A percentile compares a stretch with the other conserved stretches of the same genome.
Evolutionary conservation across 2,329 filamentous ascomycete species (phyloP).

Genomic region (Ceratocystis albifundus): DNA sequence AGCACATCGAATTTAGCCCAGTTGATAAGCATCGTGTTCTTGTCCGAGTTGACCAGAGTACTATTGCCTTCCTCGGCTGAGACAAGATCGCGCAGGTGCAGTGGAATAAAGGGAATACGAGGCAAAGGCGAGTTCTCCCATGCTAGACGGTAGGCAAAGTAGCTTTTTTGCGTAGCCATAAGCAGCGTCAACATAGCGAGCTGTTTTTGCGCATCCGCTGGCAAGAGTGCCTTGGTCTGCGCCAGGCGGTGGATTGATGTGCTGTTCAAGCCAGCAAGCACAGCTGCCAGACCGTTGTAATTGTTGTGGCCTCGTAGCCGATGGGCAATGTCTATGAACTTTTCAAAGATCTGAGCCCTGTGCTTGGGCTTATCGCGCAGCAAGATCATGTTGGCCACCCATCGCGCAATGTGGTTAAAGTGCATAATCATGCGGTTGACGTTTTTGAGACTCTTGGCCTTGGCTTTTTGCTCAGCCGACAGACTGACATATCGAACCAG

Average conservation of each 20-base stretch:
- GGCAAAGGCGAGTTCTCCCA: constrained; percentile 92
- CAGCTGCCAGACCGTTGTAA: constrained; percentile 90
- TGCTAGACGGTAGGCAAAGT: constrained; percentile 89
- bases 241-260: constrained; percentile 72
- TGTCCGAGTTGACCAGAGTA: constrained; percentile 67
- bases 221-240: constrained; percentile 67
- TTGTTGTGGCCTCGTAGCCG: constrained; percentile 88
- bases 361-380: constrained; percentile 94
- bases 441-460: constrained; percentile 65
- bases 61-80: constrained; percentile 85
- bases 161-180: constrained; percentile 85
- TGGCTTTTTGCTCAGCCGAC: constrained; percentile 56
- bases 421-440: constrained; percentile 92
- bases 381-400: constrained; percentile 73
- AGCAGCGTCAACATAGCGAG: constrained; percentile 81
- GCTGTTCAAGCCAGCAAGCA: constrained; percentile 84
- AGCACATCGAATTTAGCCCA: constrained; percentile 98
- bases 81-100: constrained; percentile 80
- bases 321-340: constrained; percentile 82
- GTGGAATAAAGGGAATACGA: constrained; percentile 83
- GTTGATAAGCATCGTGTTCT: constrained; percentile 58
- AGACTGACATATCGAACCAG: constrained; percentile 84
- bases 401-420: constrained; percentile 75
- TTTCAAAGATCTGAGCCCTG: constrained; percentile 78
- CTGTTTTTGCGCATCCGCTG: constrained; percentile 60